Conservation (phyloP, 768 basidiomycete genomes). For the Inosperma sp. region DNA sequence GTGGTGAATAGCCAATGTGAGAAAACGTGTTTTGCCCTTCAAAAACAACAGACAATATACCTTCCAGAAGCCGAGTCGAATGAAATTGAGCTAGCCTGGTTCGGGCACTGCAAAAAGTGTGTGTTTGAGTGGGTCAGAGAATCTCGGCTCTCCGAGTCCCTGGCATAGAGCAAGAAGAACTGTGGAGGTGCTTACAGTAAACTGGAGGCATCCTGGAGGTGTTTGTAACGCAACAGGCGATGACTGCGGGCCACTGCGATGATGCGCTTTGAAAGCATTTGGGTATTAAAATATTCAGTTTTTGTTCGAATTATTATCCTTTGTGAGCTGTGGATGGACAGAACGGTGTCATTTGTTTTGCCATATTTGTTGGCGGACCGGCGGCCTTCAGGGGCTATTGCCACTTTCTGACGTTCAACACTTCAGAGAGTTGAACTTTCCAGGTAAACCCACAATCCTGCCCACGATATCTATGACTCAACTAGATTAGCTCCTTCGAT, state of each 20-base stretch:
- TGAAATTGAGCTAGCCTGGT: slow-evolving; percentile 61
- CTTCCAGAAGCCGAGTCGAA: slow-evolving; percentile 63
- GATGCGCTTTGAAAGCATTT: slow-evolving; percentile 69
- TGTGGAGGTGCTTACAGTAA: slow-evolving; percentile 25
- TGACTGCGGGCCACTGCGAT: slow-evolving; percentile 62
- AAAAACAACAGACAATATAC: slow-evolving; percentile 34
- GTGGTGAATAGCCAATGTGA: neutral
- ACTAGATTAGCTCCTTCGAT: too few relatives aligned
- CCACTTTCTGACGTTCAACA: too few relatives aligned
- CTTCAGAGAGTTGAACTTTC: too few relatives aligned
- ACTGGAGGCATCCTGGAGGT: slow-evolving; percentile 24
- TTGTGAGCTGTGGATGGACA: neutral
- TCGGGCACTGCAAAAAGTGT: slow-evolving; percentile 40
- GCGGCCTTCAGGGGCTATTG: too few relatives aligned
- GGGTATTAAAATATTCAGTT: neutral
- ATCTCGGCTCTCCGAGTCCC: too few relatives aligned
- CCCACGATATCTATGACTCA: too few relatives aligned
- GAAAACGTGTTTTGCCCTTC: neutral
- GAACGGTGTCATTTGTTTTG: neutral
- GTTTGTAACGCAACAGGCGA: slow-evolving; percentile 39
- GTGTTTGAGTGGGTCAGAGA: too few relatives aligned
- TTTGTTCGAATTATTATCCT: neutral
- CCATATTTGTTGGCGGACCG: neutral
- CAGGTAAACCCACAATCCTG: too few relatives aligned
- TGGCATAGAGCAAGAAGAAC: too few relatives aligned